Base-by-base conservation (phyloP, 2,329 filamentous ascomycete genomes). In the Aspergillus intermedius region DNA sequence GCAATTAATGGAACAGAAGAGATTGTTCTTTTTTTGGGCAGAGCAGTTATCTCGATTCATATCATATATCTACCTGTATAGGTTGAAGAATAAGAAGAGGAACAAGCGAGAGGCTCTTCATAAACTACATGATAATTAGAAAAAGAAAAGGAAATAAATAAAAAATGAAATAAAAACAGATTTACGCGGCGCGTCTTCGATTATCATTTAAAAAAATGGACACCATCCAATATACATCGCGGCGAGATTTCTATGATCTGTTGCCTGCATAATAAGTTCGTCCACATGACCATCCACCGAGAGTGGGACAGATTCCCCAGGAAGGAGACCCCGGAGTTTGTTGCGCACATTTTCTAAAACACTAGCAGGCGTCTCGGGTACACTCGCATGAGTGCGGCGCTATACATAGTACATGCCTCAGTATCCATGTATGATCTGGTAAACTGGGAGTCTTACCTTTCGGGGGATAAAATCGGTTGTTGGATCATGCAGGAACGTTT, bases 191-290 rank as follows among this genome's bases (percentile, higher is more conserved):
- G 15, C 23, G 10, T 13, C 44, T 17, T 22, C 21, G 21, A 40
- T 23, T 28, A 10, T 30, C 25, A 19, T 42, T 65, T 55, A 86
- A 51, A 84, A 81, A 60, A 85, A 86, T 10, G 82, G 76, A 72
- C 82, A 85, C 91, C 91, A 97, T 17, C 93, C 93, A 70, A 97
- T 95, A 70, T 97, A 98, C 94, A 98, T 98, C 35, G 83, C 82
- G 15, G 88, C 82, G 69, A 98, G 69, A 66, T 93, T 94, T 62
- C 74, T 80, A 49, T 85, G 81, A 67, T 90, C 83, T 19, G 86
- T 87, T 30, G 94, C 93, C 72, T 91, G 84, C 64, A 86, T 82
- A 58, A 98, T 93, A 68, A 98, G 70, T 69, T 94, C 89, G 66
- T 96, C 88, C n/a, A 96, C 93, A 73, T 98, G 93, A 0, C 94